phyloP scores from a whole-genome alignment of 2,329 filamentous ascomycete species.

The Septoria linicola region DNA sequence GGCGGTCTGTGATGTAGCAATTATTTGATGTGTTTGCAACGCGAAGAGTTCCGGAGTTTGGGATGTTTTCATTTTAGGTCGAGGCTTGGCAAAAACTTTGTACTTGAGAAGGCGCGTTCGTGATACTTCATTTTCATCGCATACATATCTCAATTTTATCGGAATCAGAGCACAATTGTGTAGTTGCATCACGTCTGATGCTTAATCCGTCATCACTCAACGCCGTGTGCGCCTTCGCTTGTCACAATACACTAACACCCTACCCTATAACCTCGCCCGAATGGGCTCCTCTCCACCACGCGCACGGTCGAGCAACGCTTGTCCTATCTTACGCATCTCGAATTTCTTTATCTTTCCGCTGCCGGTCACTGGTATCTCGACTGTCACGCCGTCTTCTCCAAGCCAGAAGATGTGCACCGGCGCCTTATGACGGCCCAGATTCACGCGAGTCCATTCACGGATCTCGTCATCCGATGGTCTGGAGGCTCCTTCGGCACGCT shows the following conservation, averaged over 20 bases:
- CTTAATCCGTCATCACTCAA: not conserved
- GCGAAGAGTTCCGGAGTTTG: not conserved
- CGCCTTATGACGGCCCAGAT: constrained; percentile 44
- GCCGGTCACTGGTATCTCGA: constrained; percentile 43
- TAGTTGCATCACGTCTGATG: no score
- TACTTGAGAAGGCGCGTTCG: no score
- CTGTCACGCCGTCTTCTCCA: constrained; percentile 49
- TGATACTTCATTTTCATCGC: no score
- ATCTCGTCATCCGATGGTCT: constrained; percentile 16
- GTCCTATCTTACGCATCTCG: constrained; percentile 30
- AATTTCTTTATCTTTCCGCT: constrained; percentile 50
- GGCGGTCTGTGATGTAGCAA: not conserved
- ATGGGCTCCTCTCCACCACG: constrained; percentile 1
- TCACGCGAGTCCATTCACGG: constrained; percentile 17
- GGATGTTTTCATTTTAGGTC: no score
- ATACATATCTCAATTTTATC: no score
- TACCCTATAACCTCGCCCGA: constrained; percentile 15
- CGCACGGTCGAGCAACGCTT: constrained; percentile 23
- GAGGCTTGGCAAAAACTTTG: not conserved
- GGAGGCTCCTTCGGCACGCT: constrained; percentile 25
- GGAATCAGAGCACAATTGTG: no score
- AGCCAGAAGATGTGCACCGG: constrained; percentile 75
- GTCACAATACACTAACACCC: not conserved
- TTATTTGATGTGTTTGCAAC: not conserved
- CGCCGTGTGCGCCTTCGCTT: not conserved